A percentile compares a stretch with the other conserved stretches of the same genome.
phyloP scores from a whole-genome alignment of 176 grass and related monocot species.

The Rhynchospora pubera region DNA sequence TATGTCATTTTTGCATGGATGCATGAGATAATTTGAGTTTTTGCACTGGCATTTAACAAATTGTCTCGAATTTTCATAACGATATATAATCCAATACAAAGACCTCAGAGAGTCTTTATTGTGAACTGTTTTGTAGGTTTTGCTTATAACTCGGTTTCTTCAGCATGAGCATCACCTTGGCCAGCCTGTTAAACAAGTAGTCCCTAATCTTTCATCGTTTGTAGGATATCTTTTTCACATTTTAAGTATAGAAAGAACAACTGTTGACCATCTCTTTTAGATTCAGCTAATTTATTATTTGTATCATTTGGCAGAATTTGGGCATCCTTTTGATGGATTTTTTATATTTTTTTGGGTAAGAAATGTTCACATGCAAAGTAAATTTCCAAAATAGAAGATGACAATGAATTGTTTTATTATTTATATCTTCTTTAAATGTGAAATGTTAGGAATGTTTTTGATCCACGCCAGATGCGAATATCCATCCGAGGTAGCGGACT shows the following conservation, averaged over 20 bases:
- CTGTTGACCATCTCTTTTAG: background rate
- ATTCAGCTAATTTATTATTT: background rate
- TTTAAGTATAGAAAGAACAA: background rate
- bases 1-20: background rate
- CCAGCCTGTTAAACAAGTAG: conserved; percentile 79
- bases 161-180: conserved; percentile 97
- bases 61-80: background rate
- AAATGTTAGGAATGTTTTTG: conserved; percentile 81
- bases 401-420: background rate
- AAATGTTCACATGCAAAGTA: background rate
- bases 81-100: background rate
- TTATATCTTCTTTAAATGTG: background rate
- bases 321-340: conserved; percentile 98
- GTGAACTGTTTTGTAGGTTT: conserved; percentile 53
- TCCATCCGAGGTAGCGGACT: conserved; percentile 95
- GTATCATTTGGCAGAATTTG: conserved; percentile 57
- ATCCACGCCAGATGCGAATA: conserved; percentile 96
- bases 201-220: conserved; percentile 2
- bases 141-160: conserved; percentile 92
- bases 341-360: conserved; percentile 98
- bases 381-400: background rate
- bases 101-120: background rate
- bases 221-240: background rate
- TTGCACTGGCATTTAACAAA: background rate
- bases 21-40: background rate